Conservation (phyloP, 331 rosid genomes). For the Phaseolus coccineus region DNA sequence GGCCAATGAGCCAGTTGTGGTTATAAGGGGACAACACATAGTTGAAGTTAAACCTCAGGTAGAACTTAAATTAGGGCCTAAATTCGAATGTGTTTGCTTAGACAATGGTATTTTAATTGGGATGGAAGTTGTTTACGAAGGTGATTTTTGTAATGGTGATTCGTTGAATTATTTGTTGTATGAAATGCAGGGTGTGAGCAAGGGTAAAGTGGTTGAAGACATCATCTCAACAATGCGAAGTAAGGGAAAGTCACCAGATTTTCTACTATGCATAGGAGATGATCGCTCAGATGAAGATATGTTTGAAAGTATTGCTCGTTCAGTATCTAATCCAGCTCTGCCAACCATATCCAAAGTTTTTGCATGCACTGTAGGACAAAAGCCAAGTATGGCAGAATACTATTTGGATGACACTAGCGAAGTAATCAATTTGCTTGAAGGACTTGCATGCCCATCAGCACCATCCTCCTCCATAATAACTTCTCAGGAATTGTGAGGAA, state of each 20-base stretch:
- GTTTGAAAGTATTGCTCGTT: conserved; percentile 63
- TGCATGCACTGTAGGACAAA: conserved; percentile 80
- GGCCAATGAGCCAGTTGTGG: conserved; percentile 78
- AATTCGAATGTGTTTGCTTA: not conserved
- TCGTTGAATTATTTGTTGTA: conserved; percentile 6
- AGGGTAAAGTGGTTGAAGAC: conserved; percentile 68
- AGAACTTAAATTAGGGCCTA: not conserved
- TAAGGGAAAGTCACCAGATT: conserved; percentile 62
- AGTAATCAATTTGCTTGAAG: conserved; percentile 58
- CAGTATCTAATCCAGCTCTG: conserved; percentile 45
- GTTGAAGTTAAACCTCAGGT: conserved; percentile 88
- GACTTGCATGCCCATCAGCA: conserved; percentile 50
- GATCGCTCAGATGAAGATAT: conserved; percentile 82
- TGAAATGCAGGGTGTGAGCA: conserved; percentile 75
- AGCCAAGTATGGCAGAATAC: conserved; percentile 78
- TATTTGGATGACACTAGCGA: conserved; percentile 68
- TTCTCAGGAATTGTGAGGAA: conserved; percentile 24
- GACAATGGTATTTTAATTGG: not conserved
- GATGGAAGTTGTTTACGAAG: not conserved
- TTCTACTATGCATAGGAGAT: conserved; percentile 77
- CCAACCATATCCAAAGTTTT: conserved; percentile 55
- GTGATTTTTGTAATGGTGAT: conserved; percentile 18
- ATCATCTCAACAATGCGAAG: conserved; percentile 63
- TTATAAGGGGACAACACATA: conserved; percentile 69
- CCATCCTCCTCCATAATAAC: conserved; percentile 8